Percentiles rank a stretch among this genome's conserved stretches.
phyloP scores from a whole-genome alignment of 164 flowering plant genomes.

The grape (Vitis vinifera) region ASM3070453v1 NC_081822.1:7601001-7601500 shows the following conservation, averaged over 20 bases:
- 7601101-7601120: conserved; percentile 99
- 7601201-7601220: conserved; percentile 42
- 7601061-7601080: conserved; percentile 98
- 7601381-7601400: conserved; percentile 76
- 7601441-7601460: conserved; percentile 90
- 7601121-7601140: conserved; percentile 89
- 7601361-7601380: conserved; percentile 84
- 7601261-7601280: conserved; percentile 47
- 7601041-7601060: conserved; percentile 99
- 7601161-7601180: conserved; percentile 96
- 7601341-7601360: conserved; percentile 93
- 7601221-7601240: conserved; percentile 25
- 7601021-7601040: conserved; percentile 91
- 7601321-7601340: conserved; percentile 57
- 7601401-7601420: conserved; percentile 57
- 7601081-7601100: conserved; percentile 88
- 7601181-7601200: conserved; percentile 74
- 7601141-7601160: conserved; percentile 95
- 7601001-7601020: conserved; percentile 97
- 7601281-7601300: conserved; percentile 91
- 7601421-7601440: conserved; percentile 67
- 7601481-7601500: conserved; percentile 66
- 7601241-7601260: conserved; percentile 55
- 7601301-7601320: conserved; percentile 79
- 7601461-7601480: conserved; percentile 88